phyloP scores from a whole-genome alignment of 2,329 filamentous ascomycete genomes.

The Mycosphaerella sp. region DNA sequence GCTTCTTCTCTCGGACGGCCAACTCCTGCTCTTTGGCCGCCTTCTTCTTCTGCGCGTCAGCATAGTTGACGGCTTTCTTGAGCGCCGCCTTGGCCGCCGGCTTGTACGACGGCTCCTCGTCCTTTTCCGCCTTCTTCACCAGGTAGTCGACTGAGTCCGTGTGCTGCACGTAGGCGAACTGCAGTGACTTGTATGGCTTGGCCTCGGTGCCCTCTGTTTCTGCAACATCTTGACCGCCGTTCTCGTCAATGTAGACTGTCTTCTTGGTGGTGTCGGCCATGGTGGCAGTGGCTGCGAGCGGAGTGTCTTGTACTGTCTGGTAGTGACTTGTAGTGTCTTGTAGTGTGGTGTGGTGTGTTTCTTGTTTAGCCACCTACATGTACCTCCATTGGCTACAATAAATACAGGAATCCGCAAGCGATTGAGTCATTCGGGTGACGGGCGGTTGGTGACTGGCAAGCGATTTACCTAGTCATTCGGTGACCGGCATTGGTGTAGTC shows the following conservation, averaged over 20 bases:
- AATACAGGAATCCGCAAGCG: too few relatives aligned
- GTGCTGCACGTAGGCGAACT: slow-evolving; percentile 69
- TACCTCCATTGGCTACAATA: too few relatives aligned
- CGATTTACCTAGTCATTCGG: too few relatives aligned
- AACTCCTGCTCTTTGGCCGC: slow-evolving; percentile 68
- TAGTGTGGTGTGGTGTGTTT: too few relatives aligned
- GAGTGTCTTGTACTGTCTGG: neutral
- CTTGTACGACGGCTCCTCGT: slow-evolving; percentile 69
- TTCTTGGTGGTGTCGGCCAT: slow-evolving; percentile 32
- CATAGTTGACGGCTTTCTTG: slow-evolving; percentile 75
- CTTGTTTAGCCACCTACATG: too few relatives aligned
- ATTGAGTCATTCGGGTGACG: too few relatives aligned
- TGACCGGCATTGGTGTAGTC: too few relatives aligned
- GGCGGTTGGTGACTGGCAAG: too few relatives aligned
- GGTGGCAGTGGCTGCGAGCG: neutral
- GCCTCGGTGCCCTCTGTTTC: slow-evolving; percentile 61
- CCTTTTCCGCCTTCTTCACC: slow-evolving; percentile 58
- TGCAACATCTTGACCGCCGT: slow-evolving; percentile 60
- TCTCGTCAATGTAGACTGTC: slow-evolving; percentile 72
- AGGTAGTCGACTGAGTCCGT: slow-evolving; percentile 59
- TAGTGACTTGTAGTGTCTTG: neutral
- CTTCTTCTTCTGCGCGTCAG: slow-evolving; percentile 77
- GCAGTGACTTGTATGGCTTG: slow-evolving; percentile 74
- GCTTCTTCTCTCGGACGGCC: slow-evolving; percentile 65
- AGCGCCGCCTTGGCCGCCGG: slow-evolving; percentile 73